These are phyloP conservation scores for Lachnellula hyalina DNA, from an alignment of 2,329 filamentous ascomycete species.

Conservation along the genomic window DNA sequence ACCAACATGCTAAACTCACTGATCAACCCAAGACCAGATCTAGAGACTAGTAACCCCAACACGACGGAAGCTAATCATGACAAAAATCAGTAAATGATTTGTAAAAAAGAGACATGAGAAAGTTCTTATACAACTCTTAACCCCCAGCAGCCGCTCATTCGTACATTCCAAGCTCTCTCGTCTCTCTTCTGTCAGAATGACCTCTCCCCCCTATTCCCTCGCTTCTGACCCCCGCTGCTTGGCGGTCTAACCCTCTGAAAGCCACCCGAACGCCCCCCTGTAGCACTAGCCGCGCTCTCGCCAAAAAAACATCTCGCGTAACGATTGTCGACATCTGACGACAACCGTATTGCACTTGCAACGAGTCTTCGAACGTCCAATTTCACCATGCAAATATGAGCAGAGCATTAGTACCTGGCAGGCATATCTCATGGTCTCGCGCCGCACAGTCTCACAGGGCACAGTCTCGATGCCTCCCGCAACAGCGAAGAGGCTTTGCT, in stretches of 20 bases:
- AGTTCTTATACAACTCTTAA: too few species aligned
- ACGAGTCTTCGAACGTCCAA: neutral
- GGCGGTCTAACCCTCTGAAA: neutral
- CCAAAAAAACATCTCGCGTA: neutral
- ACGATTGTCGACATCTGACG: neutral
- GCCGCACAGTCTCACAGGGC: neutral
- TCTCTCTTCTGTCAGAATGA: neutral
- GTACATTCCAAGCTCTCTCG: neutral
- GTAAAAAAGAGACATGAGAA: too few species aligned
- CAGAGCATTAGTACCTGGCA: constrained; percentile 9
- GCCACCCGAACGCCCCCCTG: neutral
- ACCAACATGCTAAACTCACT: too few species aligned
- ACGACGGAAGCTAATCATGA: too few species aligned
- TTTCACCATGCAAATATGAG: constrained; percentile 26
- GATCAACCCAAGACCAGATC: too few species aligned
- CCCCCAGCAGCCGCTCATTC: too few species aligned
- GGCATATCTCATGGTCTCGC: constrained; percentile 5
- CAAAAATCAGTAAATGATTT: too few species aligned
- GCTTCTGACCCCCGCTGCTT: neutral
- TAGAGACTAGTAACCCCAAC: too few species aligned
- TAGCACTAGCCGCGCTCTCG: neutral
- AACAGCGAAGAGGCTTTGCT: constrained; percentile 20
- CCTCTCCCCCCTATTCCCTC: neutral
- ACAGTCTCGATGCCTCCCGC: constrained; percentile 4
- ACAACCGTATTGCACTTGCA: neutral